Evolutionary conservation across 2,329 filamentous ascomycete genomes (phyloP).

Genomic region (Exutisphaerella laricina): DNA sequence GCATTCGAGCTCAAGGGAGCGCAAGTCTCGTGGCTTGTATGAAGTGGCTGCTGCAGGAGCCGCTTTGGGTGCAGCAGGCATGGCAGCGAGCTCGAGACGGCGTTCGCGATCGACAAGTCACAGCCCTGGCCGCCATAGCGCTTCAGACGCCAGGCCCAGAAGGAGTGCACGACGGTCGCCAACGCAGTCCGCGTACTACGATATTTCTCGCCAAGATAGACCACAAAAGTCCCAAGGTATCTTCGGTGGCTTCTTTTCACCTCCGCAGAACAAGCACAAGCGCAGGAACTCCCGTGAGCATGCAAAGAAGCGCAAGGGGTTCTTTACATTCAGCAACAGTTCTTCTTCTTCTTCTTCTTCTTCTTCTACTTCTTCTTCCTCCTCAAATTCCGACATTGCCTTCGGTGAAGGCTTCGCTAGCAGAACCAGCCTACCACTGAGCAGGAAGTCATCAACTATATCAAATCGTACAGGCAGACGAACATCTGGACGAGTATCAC

Average conservation of each 20-base stretch:
- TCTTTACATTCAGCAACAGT: conserved; percentile 46
- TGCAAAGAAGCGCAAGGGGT: conserved; percentile 39
- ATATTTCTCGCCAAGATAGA: conserved; percentile 12
- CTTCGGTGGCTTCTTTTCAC: conserved; percentile 31
- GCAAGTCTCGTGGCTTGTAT: conserved; percentile 18
- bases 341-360: no score
- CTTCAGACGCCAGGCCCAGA: conserved; percentile 9
- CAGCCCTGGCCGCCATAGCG: conserved; percentile 1
- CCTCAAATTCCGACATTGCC: conserved; percentile 42
- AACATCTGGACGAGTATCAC: conserved; percentile 21
- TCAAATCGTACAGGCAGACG: conserved; percentile 12
- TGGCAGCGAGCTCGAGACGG: conserved; percentile 19
- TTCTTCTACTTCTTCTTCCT: no score
- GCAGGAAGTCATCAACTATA: conserved; percentile 20
- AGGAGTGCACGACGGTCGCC: conserved; percentile 11
- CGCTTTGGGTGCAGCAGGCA: conserved; percentile 22
- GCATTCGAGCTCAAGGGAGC: conserved; percentile 32
- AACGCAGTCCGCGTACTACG: conserved; percentile 13
- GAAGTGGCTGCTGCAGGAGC: conserved; percentile 23
- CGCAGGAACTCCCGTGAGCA: conserved; percentile 19
- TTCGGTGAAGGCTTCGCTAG: conserved; percentile 38
- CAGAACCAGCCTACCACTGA: conserved; percentile 15
- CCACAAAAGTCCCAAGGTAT: conserved; percentile 20
- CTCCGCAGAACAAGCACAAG: conserved; percentile 19
- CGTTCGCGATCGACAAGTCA: conserved; percentile 37